A percentile compares a stretch with the other conserved stretches of the same genome.
These are phyloP conservation scores for Fusarium liriodendri DNA, from an alignment of 2,329 filamentous ascomycete genomes.

Conservation along the genomic window DNA sequence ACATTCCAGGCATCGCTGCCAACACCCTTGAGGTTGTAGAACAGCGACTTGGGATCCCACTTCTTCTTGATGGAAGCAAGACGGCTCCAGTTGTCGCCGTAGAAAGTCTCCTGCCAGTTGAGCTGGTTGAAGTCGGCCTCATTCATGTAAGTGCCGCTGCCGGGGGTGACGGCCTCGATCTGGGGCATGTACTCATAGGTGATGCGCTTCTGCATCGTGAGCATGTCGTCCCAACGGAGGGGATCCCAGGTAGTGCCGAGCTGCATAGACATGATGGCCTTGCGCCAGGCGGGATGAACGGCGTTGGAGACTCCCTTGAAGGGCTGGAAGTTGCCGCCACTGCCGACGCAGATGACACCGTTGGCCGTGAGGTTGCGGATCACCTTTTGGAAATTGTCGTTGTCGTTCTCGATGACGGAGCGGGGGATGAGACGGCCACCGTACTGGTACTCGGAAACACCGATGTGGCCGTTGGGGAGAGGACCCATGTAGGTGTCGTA, in stretches of 20 bases:
- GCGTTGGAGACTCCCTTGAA: slow-evolving; percentile 45
- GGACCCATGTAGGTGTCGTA: slow-evolving; percentile 56
- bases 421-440: slow-evolving; percentile 60
- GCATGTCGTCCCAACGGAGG: slow-evolving; percentile 45
- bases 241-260: slow-evolving; percentile 45
- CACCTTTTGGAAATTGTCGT: slow-evolving; percentile 44
- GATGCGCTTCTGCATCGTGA: slow-evolving; percentile 46
- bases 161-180: slow-evolving; percentile 52
- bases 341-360: slow-evolving; percentile 43
- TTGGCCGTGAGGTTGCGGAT: slow-evolving; percentile 37
- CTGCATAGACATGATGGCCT: slow-evolving; percentile 47
- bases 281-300: slow-evolving; percentile 56
- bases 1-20: slow-evolving; percentile 61
- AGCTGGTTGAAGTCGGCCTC: slow-evolving; percentile 62
- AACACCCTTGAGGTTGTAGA: slow-evolving; percentile 60
- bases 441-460: slow-evolving; percentile 43
- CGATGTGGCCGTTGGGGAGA: slow-evolving; percentile 50
- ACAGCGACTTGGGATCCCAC: slow-evolving; percentile 60
- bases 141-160: slow-evolving; percentile 61
- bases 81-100: slow-evolving; percentile 57
- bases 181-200: slow-evolving; percentile 44
- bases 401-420: slow-evolving; percentile 46
- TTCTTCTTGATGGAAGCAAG: slow-evolving; percentile 60
- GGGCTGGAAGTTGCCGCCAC: slow-evolving; percentile 36
- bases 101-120: slow-evolving; percentile 58